A percentile compares a stretch with the other conserved stretches of the same genome.
Conservation (phyloP, 352 stramenopile genomes). For the Phytophthora brassicae region DNA sequence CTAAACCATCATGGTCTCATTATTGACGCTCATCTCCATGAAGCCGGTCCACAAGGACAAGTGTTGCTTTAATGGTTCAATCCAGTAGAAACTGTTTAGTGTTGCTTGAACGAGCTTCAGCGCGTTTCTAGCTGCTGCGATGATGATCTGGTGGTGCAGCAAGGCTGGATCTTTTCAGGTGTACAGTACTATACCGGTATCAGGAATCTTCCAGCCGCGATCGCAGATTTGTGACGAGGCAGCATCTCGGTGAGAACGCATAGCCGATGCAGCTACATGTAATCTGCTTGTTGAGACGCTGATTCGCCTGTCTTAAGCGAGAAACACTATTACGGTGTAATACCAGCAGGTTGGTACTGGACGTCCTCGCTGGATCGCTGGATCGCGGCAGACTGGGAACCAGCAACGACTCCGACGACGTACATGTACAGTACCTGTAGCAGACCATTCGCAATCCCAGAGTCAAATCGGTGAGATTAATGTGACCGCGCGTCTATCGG, state of each 20-base stretch:
- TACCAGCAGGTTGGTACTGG: no score
- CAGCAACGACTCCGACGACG: neutral
- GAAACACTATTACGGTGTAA: no score
- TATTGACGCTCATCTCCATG: no score
- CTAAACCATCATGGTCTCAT: no score
- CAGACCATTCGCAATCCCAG: neutral
- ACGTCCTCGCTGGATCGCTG: neutral
- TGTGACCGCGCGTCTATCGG: neutral
- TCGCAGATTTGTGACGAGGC: neutral
- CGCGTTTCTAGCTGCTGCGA: no score
- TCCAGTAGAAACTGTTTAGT: no score
- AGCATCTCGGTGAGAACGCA: constrained; percentile 7
- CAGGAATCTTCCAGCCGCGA: no score
- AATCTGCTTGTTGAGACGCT: constrained; percentile 13
- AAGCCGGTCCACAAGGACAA: neutral
- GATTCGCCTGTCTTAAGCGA: neutral
- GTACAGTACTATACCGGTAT: no score
- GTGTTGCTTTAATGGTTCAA: no score
- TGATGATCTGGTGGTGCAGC: no score
- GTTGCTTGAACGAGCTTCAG: no score
- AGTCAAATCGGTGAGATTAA: constrained; percentile 20
- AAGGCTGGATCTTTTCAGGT: no score
- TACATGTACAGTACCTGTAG: neutral
- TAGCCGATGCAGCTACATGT: neutral
- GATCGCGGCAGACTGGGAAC: constrained; percentile 5